Evolutionary conservation across 768 basidiomycete species (phyloP).

Genomic region (Kwoniella shandongensis): DNA sequence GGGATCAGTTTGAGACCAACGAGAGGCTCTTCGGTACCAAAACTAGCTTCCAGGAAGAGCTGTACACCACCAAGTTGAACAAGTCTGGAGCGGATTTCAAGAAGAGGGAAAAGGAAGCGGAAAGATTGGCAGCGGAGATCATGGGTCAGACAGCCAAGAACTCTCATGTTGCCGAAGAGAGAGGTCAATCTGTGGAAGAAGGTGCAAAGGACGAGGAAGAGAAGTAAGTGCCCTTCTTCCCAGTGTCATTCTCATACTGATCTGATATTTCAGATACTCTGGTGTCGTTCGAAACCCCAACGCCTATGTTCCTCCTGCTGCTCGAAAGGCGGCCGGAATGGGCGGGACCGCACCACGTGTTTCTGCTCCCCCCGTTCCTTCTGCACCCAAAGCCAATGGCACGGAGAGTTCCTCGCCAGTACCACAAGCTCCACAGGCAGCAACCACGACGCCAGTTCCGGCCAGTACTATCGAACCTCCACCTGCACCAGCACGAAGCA

Average conservation of each 20-base stretch:
- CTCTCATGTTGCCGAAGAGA: constrained; percentile 86
- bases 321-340: constrained; percentile 59
- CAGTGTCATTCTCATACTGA: not conserved
- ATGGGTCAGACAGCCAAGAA: constrained; percentile 65
- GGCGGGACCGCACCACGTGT: constrained; percentile 12
- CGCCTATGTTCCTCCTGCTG: constrained; percentile 93
- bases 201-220: constrained; percentile 94
- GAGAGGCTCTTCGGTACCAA: constrained; percentile 78
- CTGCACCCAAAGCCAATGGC: constrained; percentile 11
- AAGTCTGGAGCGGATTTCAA: constrained; percentile 78
- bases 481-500: constrained; percentile 21
- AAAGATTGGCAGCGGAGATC: constrained; percentile 86
- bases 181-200: constrained; percentile 58
- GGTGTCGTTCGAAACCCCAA: constrained; percentile 84
- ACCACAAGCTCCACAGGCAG: constrained; percentile 7
- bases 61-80: constrained; percentile 92
- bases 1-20: constrained; percentile 54
- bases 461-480: constrained; percentile 16
- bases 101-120: constrained; percentile 83
- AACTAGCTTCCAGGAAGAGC: constrained; percentile 86
- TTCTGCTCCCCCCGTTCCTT: constrained; percentile 8
- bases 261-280: constrained; percentile 67
- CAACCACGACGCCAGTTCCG: constrained; percentile 6
- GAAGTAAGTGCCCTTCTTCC: constrained; percentile 62
- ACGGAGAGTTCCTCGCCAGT: constrained; percentile 11